Evolutionary conservation across 768 basidiomycete species (phyloP).

Genomic region (Hysterangium stoloniferum): DNA sequence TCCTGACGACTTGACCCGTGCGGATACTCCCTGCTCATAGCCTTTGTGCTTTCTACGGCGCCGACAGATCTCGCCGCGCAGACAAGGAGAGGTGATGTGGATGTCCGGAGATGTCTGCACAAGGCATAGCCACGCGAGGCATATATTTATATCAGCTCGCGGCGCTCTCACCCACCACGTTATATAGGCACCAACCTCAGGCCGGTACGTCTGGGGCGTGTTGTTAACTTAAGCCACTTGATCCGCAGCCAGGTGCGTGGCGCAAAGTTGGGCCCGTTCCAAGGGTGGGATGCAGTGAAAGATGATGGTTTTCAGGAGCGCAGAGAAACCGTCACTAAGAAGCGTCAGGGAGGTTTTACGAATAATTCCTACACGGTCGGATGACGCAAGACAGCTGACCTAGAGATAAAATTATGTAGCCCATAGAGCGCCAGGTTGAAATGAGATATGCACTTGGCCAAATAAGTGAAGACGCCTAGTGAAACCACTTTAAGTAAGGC

Average conservation of each 20-base stretch:
- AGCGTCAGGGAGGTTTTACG: too few relatives aligned
- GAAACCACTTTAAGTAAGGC: neutral
- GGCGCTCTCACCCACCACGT: neutral
- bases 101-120: constrained; percentile 5
- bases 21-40: neutral
- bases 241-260: neutral
- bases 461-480: too few relatives aligned
- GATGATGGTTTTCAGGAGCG: neutral
- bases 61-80: neutral
- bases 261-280: too few relatives aligned
- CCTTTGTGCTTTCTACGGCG: neutral
- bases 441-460: neutral
- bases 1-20: neutral
- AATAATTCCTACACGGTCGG: too few relatives aligned
- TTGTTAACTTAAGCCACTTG: neutral
- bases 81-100: neutral
- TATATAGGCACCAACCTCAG: neutral
- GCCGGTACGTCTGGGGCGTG: neutral
- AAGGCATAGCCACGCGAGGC: constrained; percentile 9
- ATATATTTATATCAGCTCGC: neutral
- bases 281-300: neutral
- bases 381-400: too few relatives aligned
- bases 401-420: too few relatives aligned
- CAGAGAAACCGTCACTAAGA: too few relatives aligned
- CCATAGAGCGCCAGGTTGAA: neutral